Conservation (phyloP, 2,329 filamentous ascomycete genomes). For the Celoporthe dispersa region DNA sequence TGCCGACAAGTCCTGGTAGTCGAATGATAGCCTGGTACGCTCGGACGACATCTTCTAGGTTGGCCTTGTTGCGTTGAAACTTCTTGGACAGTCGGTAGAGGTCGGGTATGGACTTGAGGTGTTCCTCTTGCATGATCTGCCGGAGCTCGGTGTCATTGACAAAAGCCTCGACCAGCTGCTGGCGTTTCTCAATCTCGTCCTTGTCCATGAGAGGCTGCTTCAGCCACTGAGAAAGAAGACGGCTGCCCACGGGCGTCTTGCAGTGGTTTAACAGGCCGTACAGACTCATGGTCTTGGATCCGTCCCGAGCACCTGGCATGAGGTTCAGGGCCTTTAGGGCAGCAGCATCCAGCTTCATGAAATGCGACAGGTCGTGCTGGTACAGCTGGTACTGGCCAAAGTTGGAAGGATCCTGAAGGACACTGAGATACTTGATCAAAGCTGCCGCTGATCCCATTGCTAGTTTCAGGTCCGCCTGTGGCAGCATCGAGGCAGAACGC, state of each 20-base stretch:
- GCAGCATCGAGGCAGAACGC: constrained; percentile 73
- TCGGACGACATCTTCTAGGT: constrained; percentile 91
- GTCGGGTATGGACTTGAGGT: constrained; percentile 90
- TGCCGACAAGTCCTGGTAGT: constrained; percentile 85
- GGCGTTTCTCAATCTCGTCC: constrained; percentile 84
- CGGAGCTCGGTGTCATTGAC: constrained; percentile 89
- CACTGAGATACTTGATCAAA: constrained; percentile 90
- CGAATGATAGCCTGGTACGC: constrained; percentile 95
- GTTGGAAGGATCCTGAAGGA: constrained; percentile 89
- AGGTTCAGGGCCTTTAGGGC: constrained; percentile 93
- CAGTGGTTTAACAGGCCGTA: constrained; percentile 95
- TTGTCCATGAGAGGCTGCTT: constrained; percentile 97
- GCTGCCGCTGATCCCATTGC: constrained; percentile 95
- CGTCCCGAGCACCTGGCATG: constrained; percentile 94
- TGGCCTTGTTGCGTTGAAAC: constrained; percentile 90
- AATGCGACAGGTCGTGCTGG: constrained; percentile 94
- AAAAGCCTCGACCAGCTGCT: constrained; percentile 95
- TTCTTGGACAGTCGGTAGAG: constrained; percentile 92
- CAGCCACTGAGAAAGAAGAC: constrained; percentile 91
- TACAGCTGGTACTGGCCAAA: constrained; percentile 98
- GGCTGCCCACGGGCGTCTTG: constrained; percentile 92
- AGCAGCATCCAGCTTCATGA: constrained; percentile 97
- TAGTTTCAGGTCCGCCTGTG: constrained; percentile 89
- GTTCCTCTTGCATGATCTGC: constrained; percentile 96
- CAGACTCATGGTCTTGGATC: constrained; percentile 96